phyloP scores from a whole-genome alignment of 352 stramenopile species.

The Lagenidium sp. region DNA sequence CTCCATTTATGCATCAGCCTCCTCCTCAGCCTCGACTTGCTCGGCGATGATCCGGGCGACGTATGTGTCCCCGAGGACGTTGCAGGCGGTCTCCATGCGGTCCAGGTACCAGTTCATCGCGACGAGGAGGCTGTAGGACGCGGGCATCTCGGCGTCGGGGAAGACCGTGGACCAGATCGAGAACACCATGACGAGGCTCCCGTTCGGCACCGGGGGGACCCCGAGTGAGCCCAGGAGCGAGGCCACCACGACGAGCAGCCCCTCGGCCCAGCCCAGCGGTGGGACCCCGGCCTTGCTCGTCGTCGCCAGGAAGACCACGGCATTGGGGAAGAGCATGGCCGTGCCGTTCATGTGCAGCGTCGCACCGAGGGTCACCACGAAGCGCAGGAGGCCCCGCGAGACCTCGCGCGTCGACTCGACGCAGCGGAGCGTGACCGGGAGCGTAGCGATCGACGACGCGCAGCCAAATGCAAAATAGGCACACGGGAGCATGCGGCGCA shows the following conservation, averaged over 20 bases:
- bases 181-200: constrained; percentile 63
- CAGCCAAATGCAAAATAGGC: constrained; percentile 59
- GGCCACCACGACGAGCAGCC: constrained; percentile 50
- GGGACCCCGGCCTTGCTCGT: constrained; percentile 22
- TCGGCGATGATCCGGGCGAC: constrained; percentile 71
- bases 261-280: constrained; percentile 29
- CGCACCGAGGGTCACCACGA: constrained; percentile 63
- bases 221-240: constrained; percentile 53
- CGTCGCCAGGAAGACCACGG: constrained; percentile 55
- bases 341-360: constrained; percentile 74
- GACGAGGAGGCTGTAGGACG: constrained; percentile 64
- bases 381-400: constrained; percentile 40
- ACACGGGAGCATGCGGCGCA: constrained; percentile 50
- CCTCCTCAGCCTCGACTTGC: constrained; percentile 61
- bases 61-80: constrained; percentile 58
- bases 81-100: constrained; percentile 61
- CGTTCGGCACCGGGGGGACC: constrained; percentile 57
- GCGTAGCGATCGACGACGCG: constrained; percentile 52
- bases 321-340: constrained; percentile 61
- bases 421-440: constrained; percentile 59
- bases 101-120: constrained; percentile 69
- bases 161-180: constrained; percentile 72
- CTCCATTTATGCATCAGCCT: no score
- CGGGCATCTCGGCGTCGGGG: constrained; percentile 31
- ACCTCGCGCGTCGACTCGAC: constrained; percentile 52